Conservation (phyloP, 1,284 basidiomycete species). For the Athelia sp. region DNA sequence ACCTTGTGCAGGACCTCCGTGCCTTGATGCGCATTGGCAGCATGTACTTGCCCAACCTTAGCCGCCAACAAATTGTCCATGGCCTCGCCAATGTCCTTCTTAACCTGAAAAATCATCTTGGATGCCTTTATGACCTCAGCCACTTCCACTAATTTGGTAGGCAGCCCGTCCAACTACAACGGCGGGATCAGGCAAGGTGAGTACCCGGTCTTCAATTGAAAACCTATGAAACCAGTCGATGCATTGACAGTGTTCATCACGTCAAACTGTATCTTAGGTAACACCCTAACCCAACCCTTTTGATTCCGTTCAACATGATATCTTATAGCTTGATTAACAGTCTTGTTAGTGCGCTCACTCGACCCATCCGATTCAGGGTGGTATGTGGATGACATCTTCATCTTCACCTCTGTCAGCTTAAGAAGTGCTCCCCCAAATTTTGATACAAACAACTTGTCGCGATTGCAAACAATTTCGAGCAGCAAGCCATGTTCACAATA, state of each 20-base stretch:
- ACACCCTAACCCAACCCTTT: not conserved
- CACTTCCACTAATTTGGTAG: not conserved
- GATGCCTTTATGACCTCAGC: not conserved
- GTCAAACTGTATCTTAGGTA: not conserved
- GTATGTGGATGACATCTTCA: constrained; percentile 10
- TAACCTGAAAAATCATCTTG: not conserved
- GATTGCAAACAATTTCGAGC: constrained; percentile 3
- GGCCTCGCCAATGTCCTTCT: not conserved
- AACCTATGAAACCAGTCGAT: not conserved
- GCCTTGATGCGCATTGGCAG: not conserved
- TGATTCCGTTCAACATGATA: not conserved
- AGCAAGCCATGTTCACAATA: constrained; percentile 2
- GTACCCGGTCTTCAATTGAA: not conserved
- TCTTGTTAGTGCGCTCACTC: not conserved
- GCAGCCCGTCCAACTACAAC: not conserved
- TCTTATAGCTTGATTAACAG: not conserved
- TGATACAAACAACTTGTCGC: constrained; percentile 10
- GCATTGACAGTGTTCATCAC: constrained; percentile 1
- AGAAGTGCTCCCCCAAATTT: constrained; percentile 12
- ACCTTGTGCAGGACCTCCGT: not conserved
- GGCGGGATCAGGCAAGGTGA: not conserved
- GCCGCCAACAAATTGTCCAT: not conserved
- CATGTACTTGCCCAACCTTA: not conserved
- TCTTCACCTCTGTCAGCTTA: constrained; percentile 2
- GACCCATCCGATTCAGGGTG: constrained; percentile 11